Percentiles rank a stretch among this genome's conserved stretches.
Evolutionary conservation across 352 stramenopile species (phyloP).

Genomic region (Globisporangium cylindrosporum): DNA sequence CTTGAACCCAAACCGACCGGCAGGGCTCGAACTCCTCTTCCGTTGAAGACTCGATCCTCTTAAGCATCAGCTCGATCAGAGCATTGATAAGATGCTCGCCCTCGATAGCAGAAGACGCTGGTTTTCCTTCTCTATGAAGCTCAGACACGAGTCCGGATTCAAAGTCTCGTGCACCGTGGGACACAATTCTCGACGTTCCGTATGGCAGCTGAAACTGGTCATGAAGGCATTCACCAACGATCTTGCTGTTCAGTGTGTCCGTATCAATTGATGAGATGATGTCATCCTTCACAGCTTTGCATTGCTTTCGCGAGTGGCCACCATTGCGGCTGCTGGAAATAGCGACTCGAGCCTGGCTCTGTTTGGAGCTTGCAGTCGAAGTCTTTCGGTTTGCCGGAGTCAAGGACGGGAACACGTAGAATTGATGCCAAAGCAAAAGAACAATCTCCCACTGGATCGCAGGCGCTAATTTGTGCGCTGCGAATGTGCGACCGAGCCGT

Average conservation of each 20-base stretch:
- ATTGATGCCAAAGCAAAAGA: constrained; percentile 8
- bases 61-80: constrained; percentile 7
- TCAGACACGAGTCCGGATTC: neutral
- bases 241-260: neutral
- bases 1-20: neutral
- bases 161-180: constrained; percentile 2
- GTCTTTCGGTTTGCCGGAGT: neutral
- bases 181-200: neutral
- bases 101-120: neutral
- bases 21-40: neutral
- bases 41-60: neutral
- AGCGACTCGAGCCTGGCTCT: neutral
- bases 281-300: neutral
- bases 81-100: neutral
- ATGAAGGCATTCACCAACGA: neutral
- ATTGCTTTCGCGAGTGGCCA: neutral
- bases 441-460: constrained; percentile 7
- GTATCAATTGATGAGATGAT: neutral
- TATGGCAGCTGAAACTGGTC: constrained; percentile 2
- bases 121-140: neutral
- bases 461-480: neutral
- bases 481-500: constrained; percentile 7
- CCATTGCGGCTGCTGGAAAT: neutral
- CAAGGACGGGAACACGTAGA: neutral
- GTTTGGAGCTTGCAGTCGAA: neutral